Percentiles rank a stretch among this genome's conserved stretches.
Conservation (phyloP, 2,329 filamentous ascomycete genomes). For the Elsinoe arachidis region DNA sequence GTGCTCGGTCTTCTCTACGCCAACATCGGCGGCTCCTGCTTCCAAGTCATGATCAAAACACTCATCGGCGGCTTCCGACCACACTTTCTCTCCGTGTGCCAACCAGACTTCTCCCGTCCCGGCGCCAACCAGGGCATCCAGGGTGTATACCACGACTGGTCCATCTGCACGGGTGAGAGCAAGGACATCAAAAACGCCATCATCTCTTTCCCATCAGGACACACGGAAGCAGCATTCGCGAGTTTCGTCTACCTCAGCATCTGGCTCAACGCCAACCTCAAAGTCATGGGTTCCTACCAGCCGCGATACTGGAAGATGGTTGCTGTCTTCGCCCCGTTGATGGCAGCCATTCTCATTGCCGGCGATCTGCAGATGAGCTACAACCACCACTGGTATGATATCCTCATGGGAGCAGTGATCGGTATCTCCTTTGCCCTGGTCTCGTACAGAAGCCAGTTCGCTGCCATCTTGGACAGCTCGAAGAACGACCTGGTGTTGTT, state of each 20-base stretch:
- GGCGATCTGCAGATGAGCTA: slow-evolving; percentile 63
- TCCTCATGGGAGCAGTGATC: slow-evolving; percentile 57
- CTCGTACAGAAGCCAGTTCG: slow-evolving; percentile 59
- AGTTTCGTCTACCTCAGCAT: slow-evolving; percentile 62
- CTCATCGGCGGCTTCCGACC: slow-evolving; percentile 62
- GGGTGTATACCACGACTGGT: slow-evolving; percentile 61
- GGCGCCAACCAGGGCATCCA: slow-evolving; percentile 35
- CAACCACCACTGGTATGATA: slow-evolving; percentile 68
- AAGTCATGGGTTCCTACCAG: slow-evolving; percentile 65
- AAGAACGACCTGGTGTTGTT: slow-evolving; percentile 48
- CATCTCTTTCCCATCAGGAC: slow-evolving; percentile 64
- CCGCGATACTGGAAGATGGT: slow-evolving; percentile 66
- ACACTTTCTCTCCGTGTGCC: slow-evolving; percentile 62
- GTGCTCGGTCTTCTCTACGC: slow-evolving; percentile 60
- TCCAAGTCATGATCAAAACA: slow-evolving; percentile 69
- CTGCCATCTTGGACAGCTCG: slow-evolving; percentile 59
- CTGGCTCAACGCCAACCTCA: slow-evolving; percentile 71
- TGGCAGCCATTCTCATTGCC: slow-evolving; percentile 59
- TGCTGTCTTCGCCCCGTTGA: slow-evolving; percentile 54
- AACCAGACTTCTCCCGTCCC: slow-evolving; percentile 46
- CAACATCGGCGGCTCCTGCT: slow-evolving; percentile 61
- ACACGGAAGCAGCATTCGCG: slow-evolving; percentile 64
- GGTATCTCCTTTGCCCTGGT: slow-evolving; percentile 58
- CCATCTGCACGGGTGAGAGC: slow-evolving; percentile 59
- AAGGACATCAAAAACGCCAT: slow-evolving; percentile 59